Base-by-base conservation (phyloP, 2,329 filamentous ascomycete species). In the Emmonsiellopsis sp. region DNA sequence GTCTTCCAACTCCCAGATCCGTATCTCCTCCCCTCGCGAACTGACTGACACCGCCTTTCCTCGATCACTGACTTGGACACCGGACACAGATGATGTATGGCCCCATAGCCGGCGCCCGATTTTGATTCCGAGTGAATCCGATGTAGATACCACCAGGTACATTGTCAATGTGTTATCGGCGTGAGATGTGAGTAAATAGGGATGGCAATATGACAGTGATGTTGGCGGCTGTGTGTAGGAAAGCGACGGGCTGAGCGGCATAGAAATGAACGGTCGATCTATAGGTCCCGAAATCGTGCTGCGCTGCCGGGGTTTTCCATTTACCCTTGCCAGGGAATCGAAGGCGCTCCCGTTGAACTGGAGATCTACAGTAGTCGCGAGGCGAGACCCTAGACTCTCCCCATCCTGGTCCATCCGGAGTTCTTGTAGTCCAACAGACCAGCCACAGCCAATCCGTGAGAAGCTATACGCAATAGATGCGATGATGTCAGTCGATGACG, bases 1-100 rank as follows among this genome's bases (percentile, higher is more conserved):
- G 6, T 86, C 86, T 69, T 95, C 90, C 0, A 96, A 78, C 63
- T 95, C 89, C 91, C 91, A 96, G 5, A 95, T 83, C 6, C 90
- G 82, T 57, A 89, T 82, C 66, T 89, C 86, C 54, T 86, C 84
- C 31, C 89, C 90, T n/a, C 82, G 77, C 16, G 79, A 79, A 69
- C 87, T 93, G 50, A 95, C 85, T n/a, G 89, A 94, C 3, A 96
- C 87, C 0, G 90, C 91, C 68, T 91, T 94, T 15, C 90, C 90
- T 38, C 87, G 82, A 44, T 86, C 82, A 15, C 87, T 91, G 52
- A 95, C 88, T 63, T 94, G 85, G 7, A 88, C 89, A 34, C 88
- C 85, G 48, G 87, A 89, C 35, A 96, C 89, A 2, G 87, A 88
- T 1, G 90, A 94, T 0, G 91, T 95, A 65, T 95, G 91, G 7